Evolutionary conservation across 2,329 filamentous ascomycete genomes (phyloP).

Genomic region (Sporothrix globosa): DNA sequence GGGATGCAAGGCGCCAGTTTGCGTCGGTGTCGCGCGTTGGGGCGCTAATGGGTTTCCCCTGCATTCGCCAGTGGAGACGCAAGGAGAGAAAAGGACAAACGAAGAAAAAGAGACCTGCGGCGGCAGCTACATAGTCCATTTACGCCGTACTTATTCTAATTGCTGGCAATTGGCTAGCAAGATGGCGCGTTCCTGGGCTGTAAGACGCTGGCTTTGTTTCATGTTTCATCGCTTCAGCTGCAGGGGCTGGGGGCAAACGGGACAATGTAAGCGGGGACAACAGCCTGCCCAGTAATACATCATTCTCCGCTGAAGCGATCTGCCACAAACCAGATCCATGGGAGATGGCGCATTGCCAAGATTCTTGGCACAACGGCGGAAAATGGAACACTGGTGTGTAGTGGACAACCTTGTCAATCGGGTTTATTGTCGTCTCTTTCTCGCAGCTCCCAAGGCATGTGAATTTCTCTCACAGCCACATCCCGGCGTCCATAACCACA

Average conservation of each 20-base stretch:
- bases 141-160: too few species aligned
- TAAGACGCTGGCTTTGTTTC: constrained; percentile 21
- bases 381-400: neutral
- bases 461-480: constrained; percentile 17
- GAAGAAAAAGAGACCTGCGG: neutral
- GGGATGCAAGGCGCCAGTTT: neutral
- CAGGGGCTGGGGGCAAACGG: constrained; percentile 25
- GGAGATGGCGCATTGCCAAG: neutral
- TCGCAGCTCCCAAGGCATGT: neutral
- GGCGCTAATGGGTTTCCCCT: constrained; percentile 4
- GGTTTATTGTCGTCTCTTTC: too few species aligned
- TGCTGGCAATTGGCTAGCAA: neutral
- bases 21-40: constrained; percentile 12
- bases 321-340: constrained; percentile 8
- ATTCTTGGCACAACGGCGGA: constrained; percentile 8
- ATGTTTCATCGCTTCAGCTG: constrained; percentile 26
- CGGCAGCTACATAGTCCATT: neutral
- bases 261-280: neutral
- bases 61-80: constrained; percentile 1
- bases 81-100: neutral
- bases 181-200: constrained; percentile 14
- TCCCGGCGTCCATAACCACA: constrained; percentile 33
- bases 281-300: too few species aligned
- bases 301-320: neutral
- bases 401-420: neutral